Base-by-base conservation (phyloP, 108 stramenopile genomes). In the Aurantiochytrium sp. region DNA sequence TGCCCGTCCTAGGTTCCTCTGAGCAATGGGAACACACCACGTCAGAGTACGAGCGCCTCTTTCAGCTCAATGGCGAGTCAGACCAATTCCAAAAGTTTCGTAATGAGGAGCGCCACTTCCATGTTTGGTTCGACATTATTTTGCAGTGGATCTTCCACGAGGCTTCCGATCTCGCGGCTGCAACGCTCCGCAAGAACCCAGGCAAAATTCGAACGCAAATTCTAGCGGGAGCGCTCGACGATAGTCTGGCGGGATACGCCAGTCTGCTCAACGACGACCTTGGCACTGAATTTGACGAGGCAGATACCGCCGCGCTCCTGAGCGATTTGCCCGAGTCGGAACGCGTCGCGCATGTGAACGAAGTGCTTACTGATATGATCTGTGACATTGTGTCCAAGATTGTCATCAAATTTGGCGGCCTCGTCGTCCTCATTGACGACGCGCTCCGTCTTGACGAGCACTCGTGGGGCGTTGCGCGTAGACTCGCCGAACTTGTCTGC, bases 81-180 rank as follows among this genome's bases (percentile, higher is more conserved):
- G 64, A 28, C 12, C 64, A 69, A 23, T 69, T 69, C 64, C 3
- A 42, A 28, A 69, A 69, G 42, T 53, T 83, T 12, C 76, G 76
- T 12, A 83, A 83, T 4, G 51, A 21, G 12, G 76, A 83, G 51
- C 49, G 51, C 14, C 19, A 83, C 49, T 83, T 53, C 76, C 51
- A 47, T 12, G 51, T 83, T 6, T 83, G 76, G 76, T 53, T 83
- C 51, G 76, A 83, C 28, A 83, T 83, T 83, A 83, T 83, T 53
- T 12, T 25, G 6, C 76, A 53, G 49, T 83, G 76, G 76, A 53
- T 83, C 45, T 47, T 53, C 51, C 25, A 25, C 25, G 76, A 83
- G n/a, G 49, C 45, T 23, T 47, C 49, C 16, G 51, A 53, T 12
- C 49, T 83, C 6, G 45, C 76, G 12, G 23, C 12, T 12, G 1